Evolutionary conservation across 2,329 filamentous ascomycete genomes (phyloP).

Genomic region (Cladosporium phlei): DNA sequence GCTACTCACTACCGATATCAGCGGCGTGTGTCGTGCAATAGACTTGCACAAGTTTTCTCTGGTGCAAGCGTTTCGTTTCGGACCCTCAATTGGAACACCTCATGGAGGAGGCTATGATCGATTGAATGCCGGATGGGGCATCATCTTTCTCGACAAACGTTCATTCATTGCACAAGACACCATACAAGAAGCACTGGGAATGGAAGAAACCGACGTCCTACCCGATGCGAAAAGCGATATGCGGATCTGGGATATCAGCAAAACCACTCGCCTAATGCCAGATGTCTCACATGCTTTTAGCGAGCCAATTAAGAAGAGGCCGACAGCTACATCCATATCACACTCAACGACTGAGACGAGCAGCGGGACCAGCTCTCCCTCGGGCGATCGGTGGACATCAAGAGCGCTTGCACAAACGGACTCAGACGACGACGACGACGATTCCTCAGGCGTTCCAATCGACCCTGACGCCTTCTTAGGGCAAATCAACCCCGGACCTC

Average conservation of each 20-base stretch:
- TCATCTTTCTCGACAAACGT: slow-evolving; percentile 35
- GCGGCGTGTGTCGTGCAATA: slow-evolving; percentile 28
- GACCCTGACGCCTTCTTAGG: background rate
- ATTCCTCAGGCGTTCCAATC: background rate
- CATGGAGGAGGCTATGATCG: slow-evolving; percentile 23
- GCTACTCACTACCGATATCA: slow-evolving; percentile 55
- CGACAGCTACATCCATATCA: background rate
- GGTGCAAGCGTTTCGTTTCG: slow-evolving; percentile 26
- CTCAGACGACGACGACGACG: slow-evolving; percentile 1
- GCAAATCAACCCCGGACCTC: background rate
- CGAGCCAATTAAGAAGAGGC: background rate
- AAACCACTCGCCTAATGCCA: slow-evolving; percentile 20
- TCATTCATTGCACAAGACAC: slow-evolving; percentile 28
- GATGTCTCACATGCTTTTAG: slow-evolving; percentile 17
- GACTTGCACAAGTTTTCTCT: slow-evolving; percentile 24
- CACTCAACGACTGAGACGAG: background rate
- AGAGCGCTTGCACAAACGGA: too few species aligned
- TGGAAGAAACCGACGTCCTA: slow-evolving; percentile 18
- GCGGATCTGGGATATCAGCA: slow-evolving; percentile 29
- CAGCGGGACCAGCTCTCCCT: slow-evolving; percentile 1
- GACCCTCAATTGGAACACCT: background rate
- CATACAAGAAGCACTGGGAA: slow-evolving; percentile 23
- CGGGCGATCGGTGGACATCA: too few species aligned
- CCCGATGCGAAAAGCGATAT: slow-evolving; percentile 17
- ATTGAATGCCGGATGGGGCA: slow-evolving; percentile 33